Conservation (phyloP, 2,329 filamentous ascomycete genomes). For the Tympanopsis confertula region DNA sequence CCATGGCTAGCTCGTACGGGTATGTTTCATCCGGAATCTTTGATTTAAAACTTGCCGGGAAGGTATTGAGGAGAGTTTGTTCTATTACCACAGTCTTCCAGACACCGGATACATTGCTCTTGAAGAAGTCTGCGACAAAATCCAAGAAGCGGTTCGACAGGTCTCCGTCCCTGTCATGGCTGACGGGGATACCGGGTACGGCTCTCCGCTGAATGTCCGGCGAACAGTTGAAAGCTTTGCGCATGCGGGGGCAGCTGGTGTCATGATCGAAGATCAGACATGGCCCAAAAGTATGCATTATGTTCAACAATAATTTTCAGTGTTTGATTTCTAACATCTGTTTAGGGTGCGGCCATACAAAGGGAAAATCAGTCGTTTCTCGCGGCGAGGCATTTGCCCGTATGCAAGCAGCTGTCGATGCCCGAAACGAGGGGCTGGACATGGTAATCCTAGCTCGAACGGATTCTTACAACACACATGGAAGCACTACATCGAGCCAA, state of each 20-base stretch:
- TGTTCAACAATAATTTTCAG: too few species aligned
- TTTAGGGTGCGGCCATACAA: slow-evolving; percentile 30
- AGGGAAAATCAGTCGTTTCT: slow-evolving; percentile 30
- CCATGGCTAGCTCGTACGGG: slow-evolving; percentile 23
- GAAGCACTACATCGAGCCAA: slow-evolving; percentile 27
- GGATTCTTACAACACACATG: slow-evolving; percentile 25
- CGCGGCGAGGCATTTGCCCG: slow-evolving; percentile 30
- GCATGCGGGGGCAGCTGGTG: slow-evolving; percentile 21
- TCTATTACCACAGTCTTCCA: slow-evolving; percentile 28
- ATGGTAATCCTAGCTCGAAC: slow-evolving; percentile 33
- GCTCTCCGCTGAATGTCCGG: slow-evolving; percentile 31
- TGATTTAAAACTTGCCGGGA: too few species aligned
- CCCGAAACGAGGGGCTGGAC: slow-evolving; percentile 28
- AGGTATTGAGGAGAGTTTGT: too few species aligned
- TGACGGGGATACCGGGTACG: slow-evolving; percentile 35
- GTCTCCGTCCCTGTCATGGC: slow-evolving; percentile 27
- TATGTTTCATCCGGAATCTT: too few species aligned
- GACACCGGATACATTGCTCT: slow-evolving; percentile 37
- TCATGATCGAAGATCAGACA: slow-evolving; percentile 33
- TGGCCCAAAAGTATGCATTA: slow-evolving; percentile 31
- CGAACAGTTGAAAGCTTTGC: slow-evolving; percentile 30
- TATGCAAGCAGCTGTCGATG: slow-evolving; percentile 30
- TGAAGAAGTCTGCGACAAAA: slow-evolving; percentile 29
- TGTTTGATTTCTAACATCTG: too few species aligned
- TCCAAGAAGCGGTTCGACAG: slow-evolving; percentile 25